Percentiles rank a stretch among this genome's conserved stretches.
phyloP scores from a whole-genome alignment of 2,329 filamentous ascomycete species.

The Alternaria consortialis region DNA sequence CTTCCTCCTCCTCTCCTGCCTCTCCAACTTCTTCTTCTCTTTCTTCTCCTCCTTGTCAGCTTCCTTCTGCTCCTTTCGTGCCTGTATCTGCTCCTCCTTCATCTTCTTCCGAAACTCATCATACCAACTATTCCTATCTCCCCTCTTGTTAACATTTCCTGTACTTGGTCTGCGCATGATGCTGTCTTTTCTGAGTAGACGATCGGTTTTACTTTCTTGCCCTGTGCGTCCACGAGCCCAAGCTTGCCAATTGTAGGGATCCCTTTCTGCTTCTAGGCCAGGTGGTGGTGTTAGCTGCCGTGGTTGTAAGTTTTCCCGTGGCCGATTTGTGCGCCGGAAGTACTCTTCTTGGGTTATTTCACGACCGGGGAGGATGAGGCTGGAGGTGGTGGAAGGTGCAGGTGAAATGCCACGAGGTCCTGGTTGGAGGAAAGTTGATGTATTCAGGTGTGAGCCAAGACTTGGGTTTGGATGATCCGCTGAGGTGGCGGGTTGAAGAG shows the following conservation, averaged over 20 bases:
- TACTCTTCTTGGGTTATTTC: slow-evolving; percentile 1
- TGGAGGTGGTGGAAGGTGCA: background rate
- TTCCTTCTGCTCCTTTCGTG: background rate
- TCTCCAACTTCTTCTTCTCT: background rate
- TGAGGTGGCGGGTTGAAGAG: background rate
- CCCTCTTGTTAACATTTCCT: background rate
- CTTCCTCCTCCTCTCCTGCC: background rate
- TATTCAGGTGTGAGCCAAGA: background rate
- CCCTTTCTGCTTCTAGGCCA: background rate
- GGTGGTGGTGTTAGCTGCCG: background rate
- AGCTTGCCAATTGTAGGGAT: slow-evolving; percentile 10
- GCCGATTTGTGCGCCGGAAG: slow-evolving; percentile 5
- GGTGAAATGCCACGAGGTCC: background rate
- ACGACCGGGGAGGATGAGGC: slow-evolving; percentile 3
- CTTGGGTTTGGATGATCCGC: background rate
- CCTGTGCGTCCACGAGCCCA: background rate
- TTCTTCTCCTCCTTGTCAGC: background rate
- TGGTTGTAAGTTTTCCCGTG: background rate
- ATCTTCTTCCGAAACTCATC: slow-evolving; percentile 2
- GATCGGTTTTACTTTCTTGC: background rate
- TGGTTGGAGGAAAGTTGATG: background rate
- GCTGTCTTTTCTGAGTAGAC: background rate
- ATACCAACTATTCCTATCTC: background rate
- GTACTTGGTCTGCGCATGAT: background rate
- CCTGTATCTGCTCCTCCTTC: slow-evolving; percentile 1